Conservation (phyloP, 2,329 filamentous ascomycete genomes). For the Trichoderma sp. region DNA sequence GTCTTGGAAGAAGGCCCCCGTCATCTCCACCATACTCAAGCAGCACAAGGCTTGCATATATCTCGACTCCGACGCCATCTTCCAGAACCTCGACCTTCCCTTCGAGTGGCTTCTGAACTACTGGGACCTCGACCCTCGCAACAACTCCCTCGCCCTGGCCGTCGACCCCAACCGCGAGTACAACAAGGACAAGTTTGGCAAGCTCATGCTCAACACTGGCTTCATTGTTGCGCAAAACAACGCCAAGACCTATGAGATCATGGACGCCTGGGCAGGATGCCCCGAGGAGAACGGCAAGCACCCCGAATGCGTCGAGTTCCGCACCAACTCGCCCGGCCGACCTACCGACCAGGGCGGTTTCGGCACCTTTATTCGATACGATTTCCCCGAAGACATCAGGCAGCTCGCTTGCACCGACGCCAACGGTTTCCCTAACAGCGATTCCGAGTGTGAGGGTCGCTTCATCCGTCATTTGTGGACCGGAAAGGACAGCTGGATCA, state of each 20-base stretch:
- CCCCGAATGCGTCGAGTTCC: slow-evolving; percentile 43
- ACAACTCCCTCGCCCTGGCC: slow-evolving; percentile 45
- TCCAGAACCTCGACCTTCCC: slow-evolving; percentile 45
- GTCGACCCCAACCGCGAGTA: slow-evolving; percentile 40
- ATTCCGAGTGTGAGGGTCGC: slow-evolving; percentile 41
- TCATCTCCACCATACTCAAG: slow-evolving; percentile 45
- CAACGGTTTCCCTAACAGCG: slow-evolving; percentile 45
- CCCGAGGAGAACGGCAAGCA: slow-evolving; percentile 42
- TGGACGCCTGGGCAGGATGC: slow-evolving; percentile 50
- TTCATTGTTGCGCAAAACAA: slow-evolving; percentile 57
- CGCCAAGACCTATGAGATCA: slow-evolving; percentile 47
- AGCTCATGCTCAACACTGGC: slow-evolving; percentile 51
- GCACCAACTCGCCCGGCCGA: slow-evolving; percentile 38
- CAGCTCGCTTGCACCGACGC: slow-evolving; percentile 45
- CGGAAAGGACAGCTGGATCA: slow-evolving; percentile 43
- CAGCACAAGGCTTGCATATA: slow-evolving; percentile 47
- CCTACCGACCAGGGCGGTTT: slow-evolving; percentile 48
- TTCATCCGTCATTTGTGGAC: slow-evolving; percentile 49
- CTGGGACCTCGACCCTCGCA: slow-evolving; percentile 43
- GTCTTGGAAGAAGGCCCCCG: slow-evolving; percentile 49
- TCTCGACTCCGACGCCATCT: slow-evolving; percentile 49
- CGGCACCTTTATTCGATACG: slow-evolving; percentile 46
- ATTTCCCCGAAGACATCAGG: slow-evolving; percentile 43
- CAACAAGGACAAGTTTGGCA: slow-evolving; percentile 44
- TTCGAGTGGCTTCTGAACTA: slow-evolving; percentile 52